A percentile compares a stretch with the other conserved stretches of the same genome.
phyloP scores from a whole-genome alignment of 1,284 basidiomycete species.

The Cryptococcus sp. region DNA sequence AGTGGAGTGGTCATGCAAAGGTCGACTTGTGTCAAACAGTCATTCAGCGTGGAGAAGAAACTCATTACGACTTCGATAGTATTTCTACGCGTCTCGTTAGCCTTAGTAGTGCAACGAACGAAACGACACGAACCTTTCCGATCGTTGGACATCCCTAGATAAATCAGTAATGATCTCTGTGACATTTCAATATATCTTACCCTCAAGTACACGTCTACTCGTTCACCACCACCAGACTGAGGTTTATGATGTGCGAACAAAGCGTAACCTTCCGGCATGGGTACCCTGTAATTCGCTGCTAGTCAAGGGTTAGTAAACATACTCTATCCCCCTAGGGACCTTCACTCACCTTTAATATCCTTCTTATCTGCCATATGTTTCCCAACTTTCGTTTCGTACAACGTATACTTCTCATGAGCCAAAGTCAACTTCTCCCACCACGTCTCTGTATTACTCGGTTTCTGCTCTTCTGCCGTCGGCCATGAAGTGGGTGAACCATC shows the following conservation, averaged over 20 bases:
- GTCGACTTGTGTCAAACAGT: slow-evolving; percentile 27
- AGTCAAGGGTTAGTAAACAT: background rate
- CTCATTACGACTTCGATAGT: slow-evolving; percentile 26
- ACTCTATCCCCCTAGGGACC: background rate
- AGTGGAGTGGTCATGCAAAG: slow-evolving; percentile 23
- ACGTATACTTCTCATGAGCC: slow-evolving; percentile 16
- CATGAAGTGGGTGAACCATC: slow-evolving; percentile 17
- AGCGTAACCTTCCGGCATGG: slow-evolving; percentile 29
- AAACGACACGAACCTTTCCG: slow-evolving; percentile 15
- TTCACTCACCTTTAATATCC: slow-evolving; percentile 8
- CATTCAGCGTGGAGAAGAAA: slow-evolving; percentile 32
- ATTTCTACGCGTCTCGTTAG: background rate
- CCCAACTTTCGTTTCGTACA: slow-evolving; percentile 28
- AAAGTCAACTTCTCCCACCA: slow-evolving; percentile 12
- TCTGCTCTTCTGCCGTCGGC: slow-evolving; percentile 8
- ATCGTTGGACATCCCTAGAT: slow-evolving; percentile 22
- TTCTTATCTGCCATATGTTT: slow-evolving; percentile 18
- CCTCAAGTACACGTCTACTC: slow-evolving; percentile 32
- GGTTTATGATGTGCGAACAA: slow-evolving; percentile 30
- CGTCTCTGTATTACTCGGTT: slow-evolving; percentile 6
- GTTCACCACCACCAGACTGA: slow-evolving; percentile 10
- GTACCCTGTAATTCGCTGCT: slow-evolving; percentile 13
- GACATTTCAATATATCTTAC: slow-evolving; percentile 14
- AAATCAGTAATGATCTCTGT: background rate
- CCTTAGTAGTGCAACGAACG: background rate